phyloP scores from a whole-genome alignment of 1,139 yeast genomes.

The Protomyces arabidopsidicola region DNA sequence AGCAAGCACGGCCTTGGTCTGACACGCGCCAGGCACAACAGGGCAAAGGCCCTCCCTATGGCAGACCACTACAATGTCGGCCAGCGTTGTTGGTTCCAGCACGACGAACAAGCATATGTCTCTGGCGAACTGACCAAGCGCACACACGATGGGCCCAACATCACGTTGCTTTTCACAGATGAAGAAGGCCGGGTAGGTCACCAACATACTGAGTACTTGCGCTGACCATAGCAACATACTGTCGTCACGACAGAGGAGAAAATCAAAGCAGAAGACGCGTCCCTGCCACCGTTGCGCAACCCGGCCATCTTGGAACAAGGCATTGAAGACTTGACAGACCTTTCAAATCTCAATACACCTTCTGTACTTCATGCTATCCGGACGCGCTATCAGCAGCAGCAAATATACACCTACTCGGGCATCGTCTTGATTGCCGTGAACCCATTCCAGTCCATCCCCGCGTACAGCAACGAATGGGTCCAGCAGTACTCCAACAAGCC shows the following conservation, averaged over 20 bases:
- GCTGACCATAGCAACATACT: slow-evolving; percentile 8
- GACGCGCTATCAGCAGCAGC: slow-evolving; percentile 72
- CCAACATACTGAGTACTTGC: neutral
- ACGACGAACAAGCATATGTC: slow-evolving; percentile 82
- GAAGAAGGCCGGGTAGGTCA: slow-evolving; percentile 50
- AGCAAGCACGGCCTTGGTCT: too few species aligned
- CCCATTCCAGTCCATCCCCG: slow-evolving; percentile 85
- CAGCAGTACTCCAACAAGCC: slow-evolving; percentile 90
- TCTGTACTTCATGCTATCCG: slow-evolving; percentile 87
- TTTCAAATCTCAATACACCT: slow-evolving; percentile 91
- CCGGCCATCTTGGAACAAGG: slow-evolving; percentile 80
- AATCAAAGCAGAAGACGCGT: slow-evolving; percentile 50
- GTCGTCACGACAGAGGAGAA: slow-evolving; percentile 40
- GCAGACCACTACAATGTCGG: slow-evolving; percentile 6
- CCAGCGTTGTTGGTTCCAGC: slow-evolving; percentile 92
- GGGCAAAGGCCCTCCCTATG: too few species aligned
- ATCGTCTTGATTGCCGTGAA: slow-evolving; percentile 94
- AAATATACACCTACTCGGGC: slow-evolving; percentile 93
- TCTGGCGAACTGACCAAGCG: slow-evolving; percentile 70
- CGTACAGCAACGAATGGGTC: slow-evolving; percentile 85
- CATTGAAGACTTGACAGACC: slow-evolving; percentile 86
- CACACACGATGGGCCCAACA: slow-evolving; percentile 45
- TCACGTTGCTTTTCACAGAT: slow-evolving; percentile 54
- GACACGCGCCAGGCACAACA: too few species aligned
- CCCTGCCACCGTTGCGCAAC: slow-evolving; percentile 75